Evolutionary conservation across 306 rosid genomes (phyloP).

Genomic region (Trifolium repens): DNA sequence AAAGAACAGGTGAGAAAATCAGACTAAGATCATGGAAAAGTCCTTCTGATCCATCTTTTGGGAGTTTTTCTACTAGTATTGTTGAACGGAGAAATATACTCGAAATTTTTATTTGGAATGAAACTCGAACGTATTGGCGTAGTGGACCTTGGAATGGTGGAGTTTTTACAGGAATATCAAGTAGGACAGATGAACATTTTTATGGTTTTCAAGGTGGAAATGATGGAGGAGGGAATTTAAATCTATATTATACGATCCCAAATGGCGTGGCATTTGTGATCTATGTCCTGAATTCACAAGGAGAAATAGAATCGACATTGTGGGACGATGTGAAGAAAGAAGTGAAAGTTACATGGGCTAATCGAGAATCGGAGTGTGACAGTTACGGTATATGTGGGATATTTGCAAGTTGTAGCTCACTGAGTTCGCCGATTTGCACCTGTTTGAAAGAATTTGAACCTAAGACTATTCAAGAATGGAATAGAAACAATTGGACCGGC

Average conservation of each 20-base stretch:
- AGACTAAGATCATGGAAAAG: conserved; percentile 38
- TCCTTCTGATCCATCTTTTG: conserved; percentile 46
- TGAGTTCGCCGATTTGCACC: conserved; percentile 14
- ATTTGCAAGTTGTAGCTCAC: conserved; percentile 33
- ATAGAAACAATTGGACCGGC: conserved; percentile 16
- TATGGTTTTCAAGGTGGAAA: background rate
- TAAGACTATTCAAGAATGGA: conserved; percentile 22
- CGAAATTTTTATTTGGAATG: background rate
- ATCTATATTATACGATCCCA: background rate
- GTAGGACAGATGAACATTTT: background rate
- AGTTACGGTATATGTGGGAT: conserved; percentile 30
- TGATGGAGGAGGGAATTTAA: background rate
- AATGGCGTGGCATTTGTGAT: fast-evolving
- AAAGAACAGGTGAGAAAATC: conserved; percentile 21
- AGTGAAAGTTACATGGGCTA: background rate
- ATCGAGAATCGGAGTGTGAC: conserved; percentile 15
- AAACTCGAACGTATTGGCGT: background rate
- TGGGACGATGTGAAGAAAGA: conserved; percentile 23
- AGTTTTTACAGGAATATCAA: background rate
- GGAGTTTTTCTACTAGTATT: conserved; percentile 36
- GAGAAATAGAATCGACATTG: fast-evolving
- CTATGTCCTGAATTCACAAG: background rate
- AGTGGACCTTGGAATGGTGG: background rate
- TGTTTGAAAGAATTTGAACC: conserved; percentile 40
- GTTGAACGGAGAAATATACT: background rate